phyloP scores from a whole-genome alignment of 176 grass and related monocot species.

The Oryza meridionalis region DNA sequence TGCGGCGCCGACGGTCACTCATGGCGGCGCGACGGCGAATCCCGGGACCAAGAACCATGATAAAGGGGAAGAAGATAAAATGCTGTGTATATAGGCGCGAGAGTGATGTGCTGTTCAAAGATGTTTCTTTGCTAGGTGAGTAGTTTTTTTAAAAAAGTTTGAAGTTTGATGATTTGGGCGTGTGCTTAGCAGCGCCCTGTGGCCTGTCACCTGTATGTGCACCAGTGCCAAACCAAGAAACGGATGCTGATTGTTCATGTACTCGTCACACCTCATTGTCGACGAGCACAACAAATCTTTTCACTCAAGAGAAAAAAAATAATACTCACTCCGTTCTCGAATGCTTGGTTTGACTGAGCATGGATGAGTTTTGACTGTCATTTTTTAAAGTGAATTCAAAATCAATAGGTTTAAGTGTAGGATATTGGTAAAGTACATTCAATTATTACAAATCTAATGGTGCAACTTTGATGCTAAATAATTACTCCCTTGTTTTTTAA shows the following conservation, averaged over 20 bases:
- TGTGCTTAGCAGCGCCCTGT: background rate
- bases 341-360: too few relatives aligned
- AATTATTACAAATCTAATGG: too few relatives aligned
- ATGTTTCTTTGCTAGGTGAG: background rate
- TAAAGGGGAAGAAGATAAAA: background rate
- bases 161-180: background rate
- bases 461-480: too few relatives aligned
- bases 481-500: too few relatives aligned
- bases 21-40: constrained; percentile 15
- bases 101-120: background rate
- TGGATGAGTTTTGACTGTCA: too few relatives aligned
- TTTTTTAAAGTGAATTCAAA: too few relatives aligned
- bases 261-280: too few relatives aligned
- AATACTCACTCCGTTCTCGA: too few relatives aligned
- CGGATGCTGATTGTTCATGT: background rate
- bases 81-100: constrained; percentile 9
- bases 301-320: too few relatives aligned
- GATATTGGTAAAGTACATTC: too few relatives aligned
- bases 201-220: background rate
- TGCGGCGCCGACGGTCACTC: background rate
- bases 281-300: too few relatives aligned
- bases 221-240: background rate
- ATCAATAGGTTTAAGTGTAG: too few relatives aligned
- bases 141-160: background rate
- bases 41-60: constrained; percentile 37